Percentiles rank a stretch among this genome's conserved stretches.
Evolutionary conservation across 352 stramenopile genomes (phyloP).

Genomic region (Phytophthora cryptogea): DNA sequence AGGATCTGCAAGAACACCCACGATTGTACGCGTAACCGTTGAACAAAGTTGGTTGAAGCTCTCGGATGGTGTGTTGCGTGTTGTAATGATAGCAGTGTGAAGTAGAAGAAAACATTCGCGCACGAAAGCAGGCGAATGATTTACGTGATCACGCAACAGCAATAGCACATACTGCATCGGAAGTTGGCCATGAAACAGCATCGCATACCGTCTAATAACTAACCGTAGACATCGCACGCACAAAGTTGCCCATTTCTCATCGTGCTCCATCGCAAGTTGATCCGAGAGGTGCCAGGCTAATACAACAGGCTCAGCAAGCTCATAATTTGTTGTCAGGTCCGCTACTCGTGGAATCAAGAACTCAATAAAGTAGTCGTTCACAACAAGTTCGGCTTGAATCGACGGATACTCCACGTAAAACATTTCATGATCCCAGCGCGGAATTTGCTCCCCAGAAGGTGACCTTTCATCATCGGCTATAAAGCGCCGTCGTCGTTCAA

Average conservation of each 20-base stretch:
- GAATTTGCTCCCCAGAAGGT: conserved; percentile 30
- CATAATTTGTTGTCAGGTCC: conserved; percentile 65
- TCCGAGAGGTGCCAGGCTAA: conserved; percentile 85
- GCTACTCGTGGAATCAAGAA: conserved; percentile 71
- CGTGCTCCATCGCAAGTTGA: conserved; percentile 62
- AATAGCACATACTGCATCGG: conserved; percentile 52
- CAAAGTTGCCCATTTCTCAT: conserved; percentile 58
- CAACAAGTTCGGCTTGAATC: conserved; percentile 72
- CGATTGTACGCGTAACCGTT: conserved; percentile 48
- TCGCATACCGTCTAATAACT: conserved; percentile 75
- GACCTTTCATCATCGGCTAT: conserved; percentile 14
- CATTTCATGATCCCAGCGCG: conserved; percentile 80
- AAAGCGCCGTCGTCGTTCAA: conserved; percentile 34
- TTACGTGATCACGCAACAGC: conserved; percentile 57
- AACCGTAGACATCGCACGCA: conserved; percentile 75
- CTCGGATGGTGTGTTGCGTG: conserved; percentile 61
- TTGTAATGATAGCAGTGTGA: conserved; percentile 74
- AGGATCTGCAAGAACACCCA: conserved; percentile 66
- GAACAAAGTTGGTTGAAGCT: conserved; percentile 63
- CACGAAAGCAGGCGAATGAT: conserved; percentile 63
- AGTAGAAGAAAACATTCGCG: conserved; percentile 81
- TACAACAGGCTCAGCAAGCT: conserved; percentile 73
- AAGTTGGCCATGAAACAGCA: conserved; percentile 80
- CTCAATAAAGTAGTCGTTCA: conserved; percentile 85
- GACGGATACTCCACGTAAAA: conserved; percentile 79